Evolutionary conservation across 2,329 filamentous ascomycete genomes (phyloP), one percentile per base, ranked within the genome.

Genomic region (Microcyclosporella mali): DNA sequence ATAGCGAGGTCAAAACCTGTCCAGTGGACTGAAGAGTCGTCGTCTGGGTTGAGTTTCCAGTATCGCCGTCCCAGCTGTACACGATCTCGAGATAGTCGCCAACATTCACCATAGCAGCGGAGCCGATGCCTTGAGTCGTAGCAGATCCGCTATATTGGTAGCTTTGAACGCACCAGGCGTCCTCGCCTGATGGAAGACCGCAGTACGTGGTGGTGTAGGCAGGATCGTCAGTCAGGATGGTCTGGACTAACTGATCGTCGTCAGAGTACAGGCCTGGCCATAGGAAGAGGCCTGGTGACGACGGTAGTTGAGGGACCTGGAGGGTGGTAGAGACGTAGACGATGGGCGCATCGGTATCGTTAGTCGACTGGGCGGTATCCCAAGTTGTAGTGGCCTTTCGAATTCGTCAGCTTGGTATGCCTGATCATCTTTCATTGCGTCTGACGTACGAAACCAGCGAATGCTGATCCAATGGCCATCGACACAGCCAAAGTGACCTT

Each of bases 101-200:
- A 14, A 10, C 17, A 6, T 21, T 37, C 3, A 37, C 34, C 12
- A 27, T 16, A 3, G 17, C 12, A 4, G 34, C 17, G 16, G 34
- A 18, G n/a, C 34, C 34, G 17, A 37, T 14, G 16, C 34, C 34
- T 32, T 32, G 30, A 6, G 16, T 35, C 7, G n/a, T 11, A 7
- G n/a, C 17, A 4, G 33, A 35, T n/a, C n/a, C n/a, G 34, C 17
- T 37, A 18, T 25, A 37, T 37, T 37, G 34, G 19, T 37, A 37
- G 16, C 15, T n/a, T 37, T 37, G 34, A 10, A 37, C 34, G 34
- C 34, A 37, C 34, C 34, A 37, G 16, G 15, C 34, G 16, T n/a
- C n/a, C 8, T 7, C 10, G 6, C 19, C 19, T 2, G 16, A 3
- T 3, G 17, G 17, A 6, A 21, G 15, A 11, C 17, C n/a, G 12